A percentile compares a stretch with the other conserved stretches of the same genome.
phyloP scores from a whole-genome alignment of 208 protist species.

The Angomonas ambiguus region DNA sequence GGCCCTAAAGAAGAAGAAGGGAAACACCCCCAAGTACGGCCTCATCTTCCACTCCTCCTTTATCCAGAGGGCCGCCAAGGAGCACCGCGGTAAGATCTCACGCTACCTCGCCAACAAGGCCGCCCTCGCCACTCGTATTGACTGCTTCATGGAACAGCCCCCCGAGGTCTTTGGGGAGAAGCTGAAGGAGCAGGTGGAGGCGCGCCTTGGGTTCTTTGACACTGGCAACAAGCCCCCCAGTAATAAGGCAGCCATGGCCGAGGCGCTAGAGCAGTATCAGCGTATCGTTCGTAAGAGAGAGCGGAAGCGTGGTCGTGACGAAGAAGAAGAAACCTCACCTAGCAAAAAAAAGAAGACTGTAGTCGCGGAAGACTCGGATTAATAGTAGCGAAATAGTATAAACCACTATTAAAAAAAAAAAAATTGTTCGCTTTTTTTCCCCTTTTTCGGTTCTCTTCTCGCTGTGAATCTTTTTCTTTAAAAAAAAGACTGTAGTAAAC shows the following conservation, averaged over 20 bases:
- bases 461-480: no score
- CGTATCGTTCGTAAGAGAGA: conserved; percentile 61
- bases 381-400: conserved; percentile 12
- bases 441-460: conserved; percentile 2
- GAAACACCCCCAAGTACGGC: conserved; percentile 99
- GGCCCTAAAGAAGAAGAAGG: conserved; percentile 96
- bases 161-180: conserved; percentile 94
- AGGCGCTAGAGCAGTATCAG: conserved; percentile 91
- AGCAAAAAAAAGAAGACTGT: conserved; percentile 62
- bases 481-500: no score
- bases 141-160: conserved; percentile 92
- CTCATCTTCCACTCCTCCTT: conserved; percentile 99
- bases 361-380: conserved; percentile 53
- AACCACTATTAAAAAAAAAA: conserved; percentile 14
- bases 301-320: conserved; percentile 32
- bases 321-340: conserved; percentile 25
- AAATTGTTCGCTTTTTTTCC: conserved; percentile 5
- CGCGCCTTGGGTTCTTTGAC: conserved; percentile 97
- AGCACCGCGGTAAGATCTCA: conserved; percentile 98
- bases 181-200: conserved; percentile 97
- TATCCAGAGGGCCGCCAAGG: conserved; percentile 95
- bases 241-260: conserved; percentile 96
- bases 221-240: conserved; percentile 92
- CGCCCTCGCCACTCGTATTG: conserved; percentile 96
- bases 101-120: conserved; percentile 99